phyloP scores from a whole-genome alignment of 805 yeast genomes.

The Candida sanyiensis region DNA sequence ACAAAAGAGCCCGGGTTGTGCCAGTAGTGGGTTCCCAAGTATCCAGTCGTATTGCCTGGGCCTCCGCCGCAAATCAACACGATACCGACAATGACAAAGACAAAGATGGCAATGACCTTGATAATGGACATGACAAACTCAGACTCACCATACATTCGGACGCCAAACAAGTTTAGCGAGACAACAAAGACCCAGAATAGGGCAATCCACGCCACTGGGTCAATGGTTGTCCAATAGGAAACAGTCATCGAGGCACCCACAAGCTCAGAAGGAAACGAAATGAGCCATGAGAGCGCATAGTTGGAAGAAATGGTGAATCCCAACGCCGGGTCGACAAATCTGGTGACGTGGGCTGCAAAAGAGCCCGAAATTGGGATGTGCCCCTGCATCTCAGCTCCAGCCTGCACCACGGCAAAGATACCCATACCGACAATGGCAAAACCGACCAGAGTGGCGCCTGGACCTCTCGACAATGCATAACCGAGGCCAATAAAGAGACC shows the following conservation, averaged over 20 bases:
- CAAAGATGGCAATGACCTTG: slow-evolving; percentile 40
- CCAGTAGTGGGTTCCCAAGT: slow-evolving; percentile 42
- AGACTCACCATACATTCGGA: slow-evolving; percentile 49
- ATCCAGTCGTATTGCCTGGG: slow-evolving; percentile 35
- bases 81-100: slow-evolving; percentile 47
- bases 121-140: slow-evolving; percentile 42
- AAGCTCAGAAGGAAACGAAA: slow-evolving; percentile 52
- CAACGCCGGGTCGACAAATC: slow-evolving; percentile 50
- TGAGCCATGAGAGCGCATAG: slow-evolving; percentile 51
- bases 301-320: slow-evolving; percentile 52
- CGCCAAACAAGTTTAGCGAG: slow-evolving; percentile 46
- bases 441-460: slow-evolving; percentile 61
- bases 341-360: slow-evolving; percentile 42
- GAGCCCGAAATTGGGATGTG: slow-evolving; percentile 51
- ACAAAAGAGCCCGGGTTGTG: slow-evolving; percentile 49
- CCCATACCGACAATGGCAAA: slow-evolving; percentile 49
- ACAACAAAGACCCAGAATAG: slow-evolving; percentile 45
- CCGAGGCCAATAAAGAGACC: slow-evolving; percentile 67
- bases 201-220: slow-evolving; percentile 56
- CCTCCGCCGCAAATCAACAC: slow-evolving; percentile 41
- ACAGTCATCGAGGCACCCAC: slow-evolving; percentile 57
- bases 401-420: slow-evolving; percentile 55
- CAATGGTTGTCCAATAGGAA: slow-evolving; percentile 44
- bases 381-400: slow-evolving; percentile 50
- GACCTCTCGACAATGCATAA: slow-evolving; percentile 49